Conservation (phyloP, 2,329 filamentous ascomycete species). For the Verticillium zaregamsianum region DNA sequence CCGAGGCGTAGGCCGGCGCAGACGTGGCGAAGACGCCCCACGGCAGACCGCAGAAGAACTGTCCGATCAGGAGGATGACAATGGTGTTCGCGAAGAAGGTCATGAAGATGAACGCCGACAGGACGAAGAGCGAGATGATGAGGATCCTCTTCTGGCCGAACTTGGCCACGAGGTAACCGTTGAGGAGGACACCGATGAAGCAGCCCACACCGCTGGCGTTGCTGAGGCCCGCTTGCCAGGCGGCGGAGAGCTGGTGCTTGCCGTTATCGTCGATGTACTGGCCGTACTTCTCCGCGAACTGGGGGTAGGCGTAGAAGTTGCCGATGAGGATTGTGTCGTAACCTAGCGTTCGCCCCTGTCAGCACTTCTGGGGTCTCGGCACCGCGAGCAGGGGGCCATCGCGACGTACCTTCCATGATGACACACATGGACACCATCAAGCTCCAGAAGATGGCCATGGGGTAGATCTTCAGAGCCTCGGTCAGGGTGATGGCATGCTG, state of each 20-base stretch:
- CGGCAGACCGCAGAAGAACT: slow-evolving; percentile 27
- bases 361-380: neutral
- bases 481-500: slow-evolving; percentile 19
- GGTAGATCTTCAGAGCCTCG: slow-evolving; percentile 21
- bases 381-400: neutral
- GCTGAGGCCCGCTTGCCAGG: slow-evolving; percentile 40
- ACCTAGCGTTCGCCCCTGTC: neutral
- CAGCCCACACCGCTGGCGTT: slow-evolving; percentile 35
- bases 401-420: slow-evolving; percentile 23
- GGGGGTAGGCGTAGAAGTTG: slow-evolving; percentile 21
- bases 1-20: slow-evolving; percentile 42
- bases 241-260: slow-evolving; percentile 29
- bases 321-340: slow-evolving; percentile 16
- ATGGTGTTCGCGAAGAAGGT: slow-evolving; percentile 31
- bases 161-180: slow-evolving; percentile 33
- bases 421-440: slow-evolving; percentile 20
- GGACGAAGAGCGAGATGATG: slow-evolving; percentile 26
- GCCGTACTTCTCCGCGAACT: slow-evolving; percentile 22
- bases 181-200: slow-evolving; percentile 38
- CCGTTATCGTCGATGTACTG: slow-evolving; percentile 15
- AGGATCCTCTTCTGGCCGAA: slow-evolving; percentile 32
- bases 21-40: slow-evolving; percentile 41
- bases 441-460: slow-evolving; percentile 16
- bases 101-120: slow-evolving; percentile 32
- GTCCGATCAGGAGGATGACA: slow-evolving; percentile 26